Evolutionary conservation across 192 early-diverging fungal genomes (phyloP), one percentile per base, ranked within the genome.

Genomic region (Podila epicladia): DNA sequence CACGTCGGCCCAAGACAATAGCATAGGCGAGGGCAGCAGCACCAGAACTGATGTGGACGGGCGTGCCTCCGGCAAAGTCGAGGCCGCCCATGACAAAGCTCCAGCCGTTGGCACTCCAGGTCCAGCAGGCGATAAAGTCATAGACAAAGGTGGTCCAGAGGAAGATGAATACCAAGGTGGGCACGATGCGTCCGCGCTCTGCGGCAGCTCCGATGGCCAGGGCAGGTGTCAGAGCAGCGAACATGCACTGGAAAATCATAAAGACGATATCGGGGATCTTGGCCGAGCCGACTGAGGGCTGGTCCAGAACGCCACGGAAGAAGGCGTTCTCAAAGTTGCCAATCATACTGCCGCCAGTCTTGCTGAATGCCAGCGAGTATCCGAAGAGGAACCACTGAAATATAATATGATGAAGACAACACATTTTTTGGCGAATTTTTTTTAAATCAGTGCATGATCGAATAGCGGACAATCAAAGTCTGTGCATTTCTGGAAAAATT

Each of bases 21-120:
- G 93, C 87, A 85, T 94, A 96, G 38, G 97, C 98, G 61, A 98
- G 86, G 45, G 93, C 94, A 58, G 94, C 92, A 73, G 93, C 94
- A 24, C 98, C 98, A 31, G 95, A 96, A 2, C 91, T 86, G 26
- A 97, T 94, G 80, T 99, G 96, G 29, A 99, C 96, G 26, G 96
- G 95, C n/a, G 95, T 95, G 28, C 98, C 97, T 58, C 98, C 98
- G 19, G 98, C 97, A 70, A 95, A 99, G 85, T 99, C 97, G 28
- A 97, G 87, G 31, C 87, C 90, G 38, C 96, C 95, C 85, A 96
- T 85, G 38, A 90, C 91, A 58, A 82, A 85, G 60, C 94, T 84
- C 96, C 95, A 99, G 3, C 97, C 97, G 69, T 92, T 92, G 35
- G 85, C 62, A 19, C 90, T 90, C 96, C 95, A 99, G 28, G 94